These are phyloP conservation scores for Boletus coccyginus DNA, from an alignment of 768 basidiomycete genomes.

Conservation along the genomic window DNA sequence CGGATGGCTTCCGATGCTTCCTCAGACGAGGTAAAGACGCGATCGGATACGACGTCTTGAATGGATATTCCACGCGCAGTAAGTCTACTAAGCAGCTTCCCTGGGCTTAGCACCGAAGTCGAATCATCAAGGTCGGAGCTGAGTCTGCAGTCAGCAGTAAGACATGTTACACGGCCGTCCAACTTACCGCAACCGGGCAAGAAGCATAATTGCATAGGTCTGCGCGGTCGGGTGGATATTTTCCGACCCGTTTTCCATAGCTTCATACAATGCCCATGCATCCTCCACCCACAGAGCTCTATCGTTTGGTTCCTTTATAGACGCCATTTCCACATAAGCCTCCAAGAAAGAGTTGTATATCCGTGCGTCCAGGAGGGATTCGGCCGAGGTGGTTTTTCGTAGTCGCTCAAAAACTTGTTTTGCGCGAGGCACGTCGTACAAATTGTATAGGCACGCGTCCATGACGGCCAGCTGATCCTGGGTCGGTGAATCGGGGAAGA, in stretches of 20 bases:
- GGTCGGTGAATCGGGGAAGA: constrained; percentile 63
- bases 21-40: constrained; percentile 50
- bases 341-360: constrained; percentile 66
- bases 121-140: constrained; percentile 31
- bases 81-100: constrained; percentile 43
- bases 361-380: constrained; percentile 45
- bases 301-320: constrained; percentile 41
- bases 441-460: constrained; percentile 75
- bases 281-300: constrained; percentile 58
- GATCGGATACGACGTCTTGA: constrained; percentile 54
- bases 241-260: constrained; percentile 50
- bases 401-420: constrained; percentile 68
- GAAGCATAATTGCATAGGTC: constrained; percentile 71
- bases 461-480: constrained; percentile 75
- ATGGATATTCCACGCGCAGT: constrained; percentile 49
- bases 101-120: constrained; percentile 11
- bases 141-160: constrained; percentile 34
- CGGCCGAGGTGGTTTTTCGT: constrained; percentile 40
- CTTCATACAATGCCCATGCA: constrained; percentile 56
- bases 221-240: constrained; percentile 47
- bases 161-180: neutral
- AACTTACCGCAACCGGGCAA: constrained; percentile 52
- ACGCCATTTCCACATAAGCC: constrained; percentile 61
- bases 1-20: constrained; percentile 56
- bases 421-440: constrained; percentile 76